Conservation (phyloP, 2,329 filamentous ascomycete genomes). For the Botrytis squamosa region DNA sequence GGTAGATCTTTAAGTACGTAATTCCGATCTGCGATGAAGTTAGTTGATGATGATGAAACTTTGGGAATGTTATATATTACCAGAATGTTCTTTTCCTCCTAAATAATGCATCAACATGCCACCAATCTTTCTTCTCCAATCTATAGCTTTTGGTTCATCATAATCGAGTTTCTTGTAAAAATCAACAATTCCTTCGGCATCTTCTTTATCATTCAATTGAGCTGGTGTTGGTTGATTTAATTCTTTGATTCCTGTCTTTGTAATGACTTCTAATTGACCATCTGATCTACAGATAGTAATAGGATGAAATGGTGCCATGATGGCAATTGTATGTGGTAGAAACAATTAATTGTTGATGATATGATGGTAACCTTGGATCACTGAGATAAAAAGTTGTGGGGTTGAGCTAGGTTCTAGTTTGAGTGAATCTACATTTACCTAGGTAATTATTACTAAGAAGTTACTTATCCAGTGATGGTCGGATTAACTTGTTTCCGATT, state of each 20-base stretch:
- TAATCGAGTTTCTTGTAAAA: conserved; percentile 52
- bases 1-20: conserved; percentile 55
- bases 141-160: conserved; percentile 53
- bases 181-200: conserved; percentile 53
- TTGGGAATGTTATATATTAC: neutral
- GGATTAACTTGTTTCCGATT: neutral
- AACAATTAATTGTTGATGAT: neutral
- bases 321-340: neutral
- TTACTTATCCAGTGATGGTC: neutral
- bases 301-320: conserved; percentile 34
- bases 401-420: conserved; percentile 1
- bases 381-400: neutral
- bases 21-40: conserved; percentile 37
- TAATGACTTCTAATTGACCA: conserved; percentile 31
- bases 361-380: neutral
- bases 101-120: conserved; percentile 56
- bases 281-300: conserved; percentile 34
- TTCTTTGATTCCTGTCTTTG: conserved; percentile 38
- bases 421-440: neutral
- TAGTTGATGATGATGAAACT: conserved; percentile 16
- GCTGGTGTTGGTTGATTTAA: conserved; percentile 50
- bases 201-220: conserved; percentile 52
- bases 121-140: conserved; percentile 58
- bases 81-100: conserved; percentile 37
- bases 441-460: neutral